Evolutionary conservation across 1,284 basidiomycete genomes (phyloP).

Genomic region (Schizophyllum amplum): DNA sequence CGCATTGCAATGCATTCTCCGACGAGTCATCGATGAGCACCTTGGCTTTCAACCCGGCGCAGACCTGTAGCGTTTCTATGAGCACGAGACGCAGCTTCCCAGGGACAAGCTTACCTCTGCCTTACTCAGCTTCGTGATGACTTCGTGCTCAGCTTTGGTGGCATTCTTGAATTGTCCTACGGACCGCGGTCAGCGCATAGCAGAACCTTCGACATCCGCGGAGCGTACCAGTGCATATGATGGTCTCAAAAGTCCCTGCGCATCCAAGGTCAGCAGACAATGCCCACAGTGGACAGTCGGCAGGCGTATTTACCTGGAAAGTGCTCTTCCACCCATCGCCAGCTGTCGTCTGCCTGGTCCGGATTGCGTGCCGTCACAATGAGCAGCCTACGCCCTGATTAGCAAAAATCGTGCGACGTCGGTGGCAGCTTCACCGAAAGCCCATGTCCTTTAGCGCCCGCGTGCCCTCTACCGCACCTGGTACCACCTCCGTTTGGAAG

Average conservation of each 20-base stretch:
- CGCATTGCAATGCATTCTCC: conserved; percentile 66
- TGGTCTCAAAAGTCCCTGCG: conserved; percentile 52
- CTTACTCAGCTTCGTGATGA: conserved; percentile 58
- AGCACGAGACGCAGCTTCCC: background rate
- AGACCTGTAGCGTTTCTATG: conserved; percentile 36
- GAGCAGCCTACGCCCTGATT: conserved; percentile 38
- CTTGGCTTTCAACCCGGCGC: conserved; percentile 51
- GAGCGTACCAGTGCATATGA: conserved; percentile 49
- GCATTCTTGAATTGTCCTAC: conserved; percentile 58
- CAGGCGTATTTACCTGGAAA: conserved; percentile 41
- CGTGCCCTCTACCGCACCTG: conserved; percentile 58
- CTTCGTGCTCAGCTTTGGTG: conserved; percentile 35
- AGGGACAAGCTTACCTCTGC: conserved; percentile 41
- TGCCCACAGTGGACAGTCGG: too few species aligned
- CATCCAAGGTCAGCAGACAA: too few species aligned
- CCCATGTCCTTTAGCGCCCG: conserved; percentile 52
- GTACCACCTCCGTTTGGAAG: conserved; percentile 45
- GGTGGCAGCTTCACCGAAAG: conserved; percentile 20
- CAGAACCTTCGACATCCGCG: too few species aligned
- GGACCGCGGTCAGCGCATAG: conserved; percentile 7
- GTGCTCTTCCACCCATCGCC: conserved; percentile 59
- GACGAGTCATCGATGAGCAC: conserved; percentile 73
- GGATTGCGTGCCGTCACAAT: conserved; percentile 70
- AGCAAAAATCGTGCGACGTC: background rate
- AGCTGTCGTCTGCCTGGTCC: conserved; percentile 49